Percentiles rank a stretch among this genome's conserved stretches.
phyloP scores from a whole-genome alignment of 73 alveolate genomes.

The Paramecium tetraurelia region DNA sequence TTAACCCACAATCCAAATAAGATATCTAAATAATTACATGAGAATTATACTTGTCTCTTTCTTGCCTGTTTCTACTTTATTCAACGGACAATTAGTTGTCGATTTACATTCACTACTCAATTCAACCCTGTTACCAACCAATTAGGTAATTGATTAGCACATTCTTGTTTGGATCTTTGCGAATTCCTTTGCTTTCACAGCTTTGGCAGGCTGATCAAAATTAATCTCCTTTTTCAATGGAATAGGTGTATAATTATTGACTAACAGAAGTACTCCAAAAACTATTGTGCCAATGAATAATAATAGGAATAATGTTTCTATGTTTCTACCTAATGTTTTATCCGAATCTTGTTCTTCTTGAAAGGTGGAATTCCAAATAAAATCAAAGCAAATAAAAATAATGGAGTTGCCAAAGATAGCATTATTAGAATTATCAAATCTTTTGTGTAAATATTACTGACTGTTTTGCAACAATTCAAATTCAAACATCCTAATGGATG shows the following conservation, averaged over 20 bases:
- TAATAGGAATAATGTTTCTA: not conserved
- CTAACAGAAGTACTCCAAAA: slow-evolving; percentile 12
- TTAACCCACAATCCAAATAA: slow-evolving; percentile 29
- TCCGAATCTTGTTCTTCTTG: slow-evolving; percentile 14
- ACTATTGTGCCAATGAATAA: not conserved
- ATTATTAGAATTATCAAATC: not conserved
- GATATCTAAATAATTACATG: not conserved
- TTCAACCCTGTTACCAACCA: not conserved
- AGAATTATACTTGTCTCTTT: not conserved
- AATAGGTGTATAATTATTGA: not conserved
- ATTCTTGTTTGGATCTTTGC: not conserved
- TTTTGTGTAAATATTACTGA: not conserved
- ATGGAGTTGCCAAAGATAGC: not conserved
- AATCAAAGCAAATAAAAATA: slow-evolving; percentile 19
- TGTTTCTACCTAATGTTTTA: slow-evolving; percentile 2
- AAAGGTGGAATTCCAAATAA: slow-evolving; percentile 22
- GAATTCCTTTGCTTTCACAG: not conserved
- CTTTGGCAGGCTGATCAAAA: not conserved
- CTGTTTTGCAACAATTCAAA: slow-evolving; percentile 4
- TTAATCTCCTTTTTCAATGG: not conserved
- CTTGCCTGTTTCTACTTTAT: not conserved
- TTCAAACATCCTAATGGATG: slow-evolving; percentile 41
- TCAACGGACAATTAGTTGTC: not conserved
- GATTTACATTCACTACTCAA: slow-evolving; percentile 3
- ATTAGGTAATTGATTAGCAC: not conserved